These are phyloP conservation scores for Pseudotsuga menziesii DNA, from an alignment of 75 land plant genomes.

Conservation along the genomic window DNA sequence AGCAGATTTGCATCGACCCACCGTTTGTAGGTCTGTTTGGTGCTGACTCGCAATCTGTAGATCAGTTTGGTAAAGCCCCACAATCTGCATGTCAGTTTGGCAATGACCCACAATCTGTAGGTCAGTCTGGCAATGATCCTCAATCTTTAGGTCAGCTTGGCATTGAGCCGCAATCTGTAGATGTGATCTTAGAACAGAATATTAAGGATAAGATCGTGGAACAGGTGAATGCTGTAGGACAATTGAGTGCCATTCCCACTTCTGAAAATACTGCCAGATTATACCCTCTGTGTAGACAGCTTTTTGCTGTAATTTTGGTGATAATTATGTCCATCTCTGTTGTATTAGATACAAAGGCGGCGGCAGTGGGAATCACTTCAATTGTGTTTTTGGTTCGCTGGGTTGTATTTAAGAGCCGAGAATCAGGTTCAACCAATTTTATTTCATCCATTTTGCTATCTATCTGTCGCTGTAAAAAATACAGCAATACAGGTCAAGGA, in stretches of 20 bases:
- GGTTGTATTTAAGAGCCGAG: neutral
- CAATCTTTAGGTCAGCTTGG: neutral
- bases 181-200: neutral
- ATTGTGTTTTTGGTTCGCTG: neutral
- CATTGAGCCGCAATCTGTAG: neutral
- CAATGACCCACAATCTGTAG: neutral
- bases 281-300: neutral
- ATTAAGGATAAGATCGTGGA: neutral
- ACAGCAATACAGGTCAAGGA: too few species aligned
- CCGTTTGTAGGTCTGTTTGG: neutral
- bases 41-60: neutral
- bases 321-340: neutral
- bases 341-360: neutral
- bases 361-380: conserved; percentile 6
- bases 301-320: neutral
- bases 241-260: too few species aligned
- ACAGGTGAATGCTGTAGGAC: neutral
- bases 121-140: neutral
- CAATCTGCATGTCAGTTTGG: neutral
- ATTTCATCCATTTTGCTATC: neutral
- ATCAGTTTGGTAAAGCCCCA: neutral
- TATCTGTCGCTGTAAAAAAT: neutral
- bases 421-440: neutral
- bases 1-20: neutral
- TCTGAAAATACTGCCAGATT: neutral